Base-by-base conservation (phyloP, 2,329 filamentous ascomycete species). In the Diaporthe ilicicola region DNA sequence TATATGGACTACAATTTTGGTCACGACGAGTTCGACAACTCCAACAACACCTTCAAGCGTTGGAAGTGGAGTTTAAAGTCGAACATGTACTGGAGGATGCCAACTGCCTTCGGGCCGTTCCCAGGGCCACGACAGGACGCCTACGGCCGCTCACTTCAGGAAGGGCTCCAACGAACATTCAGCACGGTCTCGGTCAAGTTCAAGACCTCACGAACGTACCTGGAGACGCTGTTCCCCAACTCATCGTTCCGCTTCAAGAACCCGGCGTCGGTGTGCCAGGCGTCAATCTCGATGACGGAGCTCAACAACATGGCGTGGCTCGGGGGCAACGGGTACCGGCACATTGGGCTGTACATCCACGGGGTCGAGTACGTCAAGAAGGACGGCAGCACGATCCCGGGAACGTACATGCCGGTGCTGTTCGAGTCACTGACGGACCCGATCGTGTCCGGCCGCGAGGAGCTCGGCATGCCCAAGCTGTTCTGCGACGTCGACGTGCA, bases 11-110 rank as follows among this genome's bases (percentile, higher is more conserved):
- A 88, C 76, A 89, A 87, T 74, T 89, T 88, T 73, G 85, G 86
- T 8, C 86, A 89, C 74, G 88, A 91, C 72, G 89, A 90, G 74
- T 87, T 84, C 76, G 84, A 91, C 76, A 79, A 87, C 74, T 85
- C 88, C 0, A 82, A 79, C 1, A 84, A 88, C 54, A 75, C 81
- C 34, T 82, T 90, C 44, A 84, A 84, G 4, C 81, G 85, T 66
- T 88, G 85, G 82, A 79, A 84, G 6, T 84, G 84, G 81, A 78
- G 78, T 0, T 77, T 76, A 24, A 80, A 79, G 68, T 74, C 78
- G 1, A 76, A 79, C 46, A 74, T 81, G 37, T 82, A 80, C 80
- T 84, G 81, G 81, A 79, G 84, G 10, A 82, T 83, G 78, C 85
- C 84, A 13, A 75, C 81, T 27, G 81, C 81, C 1, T 86, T 86